Percentiles rank a stretch among this genome's conserved stretches.
Evolutionary conservation across 1,139 yeast species (phyloP).

Genomic region (Taphrina confusa): DNA sequence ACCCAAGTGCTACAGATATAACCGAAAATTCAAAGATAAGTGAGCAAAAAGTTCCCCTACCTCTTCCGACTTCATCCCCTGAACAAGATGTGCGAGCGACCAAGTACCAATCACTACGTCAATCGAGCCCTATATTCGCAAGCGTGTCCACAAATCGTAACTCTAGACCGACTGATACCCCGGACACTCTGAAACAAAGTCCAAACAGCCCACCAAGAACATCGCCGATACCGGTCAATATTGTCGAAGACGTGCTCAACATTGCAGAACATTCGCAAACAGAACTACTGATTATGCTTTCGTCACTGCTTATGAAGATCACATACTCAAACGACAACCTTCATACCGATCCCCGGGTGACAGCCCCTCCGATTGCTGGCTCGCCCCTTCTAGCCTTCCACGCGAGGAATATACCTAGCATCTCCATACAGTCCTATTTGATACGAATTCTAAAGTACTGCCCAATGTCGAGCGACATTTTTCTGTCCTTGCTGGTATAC

Average conservation of each 20-base stretch:
- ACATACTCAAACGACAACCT: slow-evolving; percentile 84
- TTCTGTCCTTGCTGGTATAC: slow-evolving; percentile 81
- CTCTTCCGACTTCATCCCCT: background rate
- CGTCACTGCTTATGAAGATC: slow-evolving; percentile 79
- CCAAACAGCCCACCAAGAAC: too few species aligned
- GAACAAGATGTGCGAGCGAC: background rate
- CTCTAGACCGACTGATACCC: too few species aligned
- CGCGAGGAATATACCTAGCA: slow-evolving; percentile 94
- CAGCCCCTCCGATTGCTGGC: slow-evolving; percentile 45
- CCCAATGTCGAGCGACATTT: slow-evolving; percentile 96
- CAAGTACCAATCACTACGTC: background rate
- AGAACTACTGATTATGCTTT: slow-evolving; percentile 77
- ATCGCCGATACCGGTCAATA: too few species aligned
- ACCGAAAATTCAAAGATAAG: background rate
- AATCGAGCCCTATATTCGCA: background rate
- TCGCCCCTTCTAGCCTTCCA: slow-evolving; percentile 84
- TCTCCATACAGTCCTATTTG: slow-evolving; percentile 82
- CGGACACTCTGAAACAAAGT: too few species aligned
- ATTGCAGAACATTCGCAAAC: slow-evolving; percentile 82
- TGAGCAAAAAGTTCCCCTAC: background rate
- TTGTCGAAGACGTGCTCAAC: slow-evolving; percentile 52
- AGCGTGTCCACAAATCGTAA: too few species aligned
- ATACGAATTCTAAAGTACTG: slow-evolving; percentile 91
- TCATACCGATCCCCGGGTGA: slow-evolving; percentile 6
- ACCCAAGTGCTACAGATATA: background rate